These are phyloP conservation scores for Chaetomium fimeti DNA, from an alignment of 495 filamentous ascomycete species.

Conservation along the genomic window DNA sequence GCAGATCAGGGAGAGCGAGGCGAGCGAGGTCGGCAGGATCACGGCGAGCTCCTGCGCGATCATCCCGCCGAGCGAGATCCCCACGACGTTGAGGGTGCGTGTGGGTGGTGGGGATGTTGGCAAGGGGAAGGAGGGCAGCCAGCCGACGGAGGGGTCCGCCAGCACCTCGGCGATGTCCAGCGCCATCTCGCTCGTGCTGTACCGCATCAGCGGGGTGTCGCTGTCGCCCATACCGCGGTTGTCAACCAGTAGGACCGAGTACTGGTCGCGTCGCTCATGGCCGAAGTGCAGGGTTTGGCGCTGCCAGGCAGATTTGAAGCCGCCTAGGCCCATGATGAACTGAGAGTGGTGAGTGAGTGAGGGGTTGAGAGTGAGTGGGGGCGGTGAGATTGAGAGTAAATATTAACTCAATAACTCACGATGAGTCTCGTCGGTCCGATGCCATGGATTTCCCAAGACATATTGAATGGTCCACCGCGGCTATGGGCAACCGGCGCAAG, in stretches of 20 bases:
- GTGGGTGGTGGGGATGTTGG: constrained; percentile 8
- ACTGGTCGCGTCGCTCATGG: constrained; percentile 63
- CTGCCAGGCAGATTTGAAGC: constrained; percentile 65
- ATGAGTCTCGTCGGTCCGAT: constrained; percentile 66
- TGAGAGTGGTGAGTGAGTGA: constrained; percentile 29
- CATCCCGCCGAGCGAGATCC: constrained; percentile 81
- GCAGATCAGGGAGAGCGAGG: constrained; percentile 64
- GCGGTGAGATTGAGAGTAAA: constrained; percentile 3
- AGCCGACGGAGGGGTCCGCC: constrained; percentile 57
- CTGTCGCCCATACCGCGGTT: constrained; percentile 77
- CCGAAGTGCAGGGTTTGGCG: constrained; percentile 74
- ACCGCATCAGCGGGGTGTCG: constrained; percentile 69
- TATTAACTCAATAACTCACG: constrained; percentile 46
- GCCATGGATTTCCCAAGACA: constrained; percentile 78
- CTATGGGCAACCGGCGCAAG: constrained; percentile 58
- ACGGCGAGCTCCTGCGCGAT: constrained; percentile 77
- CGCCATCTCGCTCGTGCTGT: constrained; percentile 74
- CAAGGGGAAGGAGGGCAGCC: constrained; percentile 48
- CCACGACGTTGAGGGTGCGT: constrained; percentile 66
- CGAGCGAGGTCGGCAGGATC: constrained; percentile 61
- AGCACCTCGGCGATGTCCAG: constrained; percentile 67
- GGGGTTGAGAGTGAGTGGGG: constrained; percentile 12
- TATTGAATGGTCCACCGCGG: constrained; percentile 67
- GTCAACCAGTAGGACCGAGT: constrained; percentile 72
- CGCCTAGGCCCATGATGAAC: constrained; percentile 67